A percentile compares a stretch with the other conserved stretches of the same genome.
These are phyloP conservation scores for Larix kaempferi DNA, from an alignment of 75 land plant genomes.

Conservation along the genomic window DNA sequence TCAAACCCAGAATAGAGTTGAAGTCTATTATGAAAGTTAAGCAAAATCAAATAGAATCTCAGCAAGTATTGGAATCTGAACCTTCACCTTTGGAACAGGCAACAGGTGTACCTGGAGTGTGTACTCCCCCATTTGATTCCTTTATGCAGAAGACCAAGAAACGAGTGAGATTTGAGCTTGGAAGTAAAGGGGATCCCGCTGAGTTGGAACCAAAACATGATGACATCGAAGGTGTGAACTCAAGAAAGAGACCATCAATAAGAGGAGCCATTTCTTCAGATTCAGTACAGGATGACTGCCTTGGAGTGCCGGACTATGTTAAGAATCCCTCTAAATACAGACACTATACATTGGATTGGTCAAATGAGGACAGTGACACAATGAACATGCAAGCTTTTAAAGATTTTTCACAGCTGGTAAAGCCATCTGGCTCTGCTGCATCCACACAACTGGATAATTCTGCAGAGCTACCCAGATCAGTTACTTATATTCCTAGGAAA, in stretches of 20 bases:
- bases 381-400: constrained; percentile 57
- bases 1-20: background rate
- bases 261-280: background rate
- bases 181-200: constrained; percentile 17
- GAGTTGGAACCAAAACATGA: constrained; percentile 14
- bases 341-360: constrained; percentile 69
- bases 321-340: constrained; percentile 78
- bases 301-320: constrained; percentile 71
- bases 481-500: constrained; percentile 48
- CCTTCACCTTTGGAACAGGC: constrained; percentile 11
- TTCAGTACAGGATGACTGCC: constrained; percentile 4
- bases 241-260: constrained; percentile 11
- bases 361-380: constrained; percentile 48
- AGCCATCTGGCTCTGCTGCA: constrained; percentile 13
- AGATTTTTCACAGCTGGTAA: constrained; percentile 31
- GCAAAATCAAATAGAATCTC: background rate
- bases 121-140: background rate
- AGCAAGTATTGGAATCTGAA: background rate
- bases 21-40: too few species aligned
- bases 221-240: background rate
- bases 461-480: constrained; percentile 24
- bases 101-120: background rate
- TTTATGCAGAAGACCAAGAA: constrained; percentile 39
- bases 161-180: constrained; percentile 71
- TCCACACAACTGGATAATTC: background rate